Evolutionary conservation across 75 land plant species (phyloP).

Genomic region (Sequoiadendron giganteum): DNA sequence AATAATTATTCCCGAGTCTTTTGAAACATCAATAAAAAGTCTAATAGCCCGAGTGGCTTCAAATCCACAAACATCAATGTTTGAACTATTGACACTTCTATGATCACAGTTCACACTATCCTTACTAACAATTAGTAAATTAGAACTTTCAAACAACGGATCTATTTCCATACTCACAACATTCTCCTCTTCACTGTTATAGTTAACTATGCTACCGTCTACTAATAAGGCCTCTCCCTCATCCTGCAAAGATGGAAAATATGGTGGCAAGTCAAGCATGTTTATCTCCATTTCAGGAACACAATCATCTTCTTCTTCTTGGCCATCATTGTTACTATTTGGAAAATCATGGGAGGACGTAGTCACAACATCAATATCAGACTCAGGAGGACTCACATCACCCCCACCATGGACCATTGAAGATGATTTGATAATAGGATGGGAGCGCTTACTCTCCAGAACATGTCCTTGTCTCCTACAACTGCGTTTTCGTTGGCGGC

Average conservation of each 20-base stretch:
- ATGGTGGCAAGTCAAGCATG: background rate
- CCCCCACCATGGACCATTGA: background rate
- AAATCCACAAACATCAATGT: background rate
- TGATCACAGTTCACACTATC: background rate
- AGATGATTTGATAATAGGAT: background rate
- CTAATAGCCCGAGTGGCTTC: background rate
- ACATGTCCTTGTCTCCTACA: too few relatives aligned
- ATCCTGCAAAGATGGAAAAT: background rate
- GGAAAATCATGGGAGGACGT: background rate
- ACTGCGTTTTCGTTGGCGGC: too few relatives aligned
- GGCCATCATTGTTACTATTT: background rate
- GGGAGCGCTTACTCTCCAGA: constrained; percentile 14
- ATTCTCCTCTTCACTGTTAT: constrained; percentile 15
- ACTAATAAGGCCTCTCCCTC: constrained; percentile 10
- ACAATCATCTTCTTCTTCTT: background rate
- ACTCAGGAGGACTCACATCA: background rate
- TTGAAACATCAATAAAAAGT: background rate
- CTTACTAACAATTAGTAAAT: background rate
- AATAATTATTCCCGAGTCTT: background rate
- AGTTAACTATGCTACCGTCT: constrained; percentile 1
- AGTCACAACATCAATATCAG: constrained; percentile 7
- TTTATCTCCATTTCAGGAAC: background rate
- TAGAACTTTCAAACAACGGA: background rate
- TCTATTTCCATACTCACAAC: background rate
- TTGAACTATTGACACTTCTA: background rate